Percentiles rank a stretch among this genome's conserved stretches.
These are phyloP conservation scores for Salix purpurea DNA, from an alignment of 345 rosid species.

Conservation along the genomic window DNA sequence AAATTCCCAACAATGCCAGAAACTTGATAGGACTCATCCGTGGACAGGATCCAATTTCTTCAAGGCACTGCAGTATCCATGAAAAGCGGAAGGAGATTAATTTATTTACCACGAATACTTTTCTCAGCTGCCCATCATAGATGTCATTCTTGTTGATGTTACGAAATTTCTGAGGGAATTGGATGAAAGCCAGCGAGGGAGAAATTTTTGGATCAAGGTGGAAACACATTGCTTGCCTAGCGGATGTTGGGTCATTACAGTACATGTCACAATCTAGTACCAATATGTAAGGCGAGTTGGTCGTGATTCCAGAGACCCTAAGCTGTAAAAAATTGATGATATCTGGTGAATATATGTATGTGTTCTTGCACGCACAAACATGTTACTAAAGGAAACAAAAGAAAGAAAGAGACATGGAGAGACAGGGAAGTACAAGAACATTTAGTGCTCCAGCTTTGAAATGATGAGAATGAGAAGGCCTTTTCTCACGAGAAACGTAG, in stretches of 20 bases:
- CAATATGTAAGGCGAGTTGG: conserved; percentile 42
- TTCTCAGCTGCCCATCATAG: conserved; percentile 36
- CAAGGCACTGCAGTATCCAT: background rate
- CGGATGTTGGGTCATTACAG: conserved; percentile 44
- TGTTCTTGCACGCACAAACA: background rate
- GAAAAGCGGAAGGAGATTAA: background rate
- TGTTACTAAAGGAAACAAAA: background rate
- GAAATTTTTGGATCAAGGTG: conserved; percentile 32
- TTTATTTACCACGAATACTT: background rate
- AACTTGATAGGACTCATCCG: background rate
- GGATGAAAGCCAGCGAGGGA: conserved; percentile 33
- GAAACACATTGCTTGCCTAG: conserved; percentile 46
- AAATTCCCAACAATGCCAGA: background rate
- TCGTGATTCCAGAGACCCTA: conserved; percentile 42
- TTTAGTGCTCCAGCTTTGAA: conserved; percentile 61
- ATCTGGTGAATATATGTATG: background rate
- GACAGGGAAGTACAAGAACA: conserved; percentile 34
- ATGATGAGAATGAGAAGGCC: conserved; percentile 33
- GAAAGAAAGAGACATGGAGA: background rate
- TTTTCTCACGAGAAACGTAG: conserved; percentile 47
- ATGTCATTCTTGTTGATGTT: conserved; percentile 37
- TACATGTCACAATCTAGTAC: conserved; percentile 51
- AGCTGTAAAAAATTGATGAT: conserved; percentile 27
- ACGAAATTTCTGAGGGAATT: conserved; percentile 41
- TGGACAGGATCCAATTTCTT: background rate